Evolutionary conservation across 2,329 filamentous ascomycete genomes (phyloP).

Genomic region (Thielaviopsis euricoi): DNA sequence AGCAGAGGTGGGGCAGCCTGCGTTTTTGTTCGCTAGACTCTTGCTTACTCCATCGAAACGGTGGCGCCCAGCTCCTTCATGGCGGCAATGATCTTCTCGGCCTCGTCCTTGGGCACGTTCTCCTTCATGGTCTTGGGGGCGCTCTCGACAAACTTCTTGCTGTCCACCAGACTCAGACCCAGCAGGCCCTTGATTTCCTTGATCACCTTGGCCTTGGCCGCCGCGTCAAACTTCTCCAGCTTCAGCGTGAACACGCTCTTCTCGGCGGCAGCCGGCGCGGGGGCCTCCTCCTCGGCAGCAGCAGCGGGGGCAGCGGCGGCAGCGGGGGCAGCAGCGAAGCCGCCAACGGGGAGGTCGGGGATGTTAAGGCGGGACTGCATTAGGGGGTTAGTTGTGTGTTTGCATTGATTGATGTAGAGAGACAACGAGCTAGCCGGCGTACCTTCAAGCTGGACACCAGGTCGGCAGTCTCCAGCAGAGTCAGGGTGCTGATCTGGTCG

Average conservation of each 20-base stretch:
- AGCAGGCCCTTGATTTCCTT: slow-evolving; percentile 98
- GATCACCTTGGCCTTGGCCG: slow-evolving; percentile 94
- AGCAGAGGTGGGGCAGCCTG: slow-evolving; percentile 5
- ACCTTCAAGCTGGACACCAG: slow-evolving; percentile 93
- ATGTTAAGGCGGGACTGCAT: slow-evolving; percentile 55
- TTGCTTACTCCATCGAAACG: slow-evolving; percentile 72
- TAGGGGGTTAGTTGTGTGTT: not conserved
- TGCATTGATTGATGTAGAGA: not conserved
- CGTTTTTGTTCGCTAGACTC: slow-evolving; percentile 21
- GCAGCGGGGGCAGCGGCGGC: slow-evolving; percentile 41
- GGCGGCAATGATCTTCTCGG: slow-evolving; percentile 91
- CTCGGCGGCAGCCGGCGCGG: slow-evolving; percentile 78
- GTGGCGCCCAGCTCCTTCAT: slow-evolving; percentile 88
- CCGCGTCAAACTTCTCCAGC: slow-evolving; percentile 75
- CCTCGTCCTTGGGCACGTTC: slow-evolving; percentile 95
- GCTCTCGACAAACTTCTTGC: slow-evolving; percentile 99
- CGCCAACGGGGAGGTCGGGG: slow-evolving; percentile 88
- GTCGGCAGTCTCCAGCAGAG: slow-evolving; percentile 90
- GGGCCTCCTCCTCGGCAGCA: slow-evolving; percentile 55
- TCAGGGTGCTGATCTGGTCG: slow-evolving; percentile 97
- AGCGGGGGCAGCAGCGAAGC: slow-evolving; percentile 58
- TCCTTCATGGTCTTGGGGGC: slow-evolving; percentile 99
- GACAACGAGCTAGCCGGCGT: slow-evolving; percentile 13
- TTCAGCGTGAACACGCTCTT: slow-evolving; percentile 96
- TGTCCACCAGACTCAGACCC: slow-evolving; percentile 89